Base-by-base conservation (phyloP, 148 eudicot genomes). In the Tetragonia tetragonoides region DNA sequence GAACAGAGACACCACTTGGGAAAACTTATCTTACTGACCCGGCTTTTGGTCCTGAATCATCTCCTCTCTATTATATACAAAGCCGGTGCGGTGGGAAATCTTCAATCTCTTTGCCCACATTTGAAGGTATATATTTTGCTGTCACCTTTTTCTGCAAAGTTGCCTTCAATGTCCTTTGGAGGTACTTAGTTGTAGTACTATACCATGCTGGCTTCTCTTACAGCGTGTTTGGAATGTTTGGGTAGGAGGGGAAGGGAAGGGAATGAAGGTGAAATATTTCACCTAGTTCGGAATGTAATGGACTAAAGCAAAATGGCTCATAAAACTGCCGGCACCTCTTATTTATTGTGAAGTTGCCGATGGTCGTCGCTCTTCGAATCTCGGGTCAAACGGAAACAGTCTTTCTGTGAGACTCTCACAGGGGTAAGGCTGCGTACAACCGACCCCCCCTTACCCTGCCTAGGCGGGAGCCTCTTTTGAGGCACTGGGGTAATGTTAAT, bases 41-140 rank as follows among this genome's bases (percentile, higher is more conserved):
- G 11, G 61, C 71, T 5, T 47, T 64, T 34, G n/a, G 14, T 0
- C 20, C 39, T 14, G n/a, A 2, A 2, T 59, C 66, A 0, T 59
- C 66, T 23, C 37, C 54, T 9, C 71, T 75, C 10, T 66, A 66
- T 75, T 75, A 64, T 38, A 16, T 75, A 72, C 87, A 67, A 57
- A 42, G 49, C 51, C 81, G 78, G 18, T 85, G 66, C 66, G 73
- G 37, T 78, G 34, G 44, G 70, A 82, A 90, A 85, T 87, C 73
- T 37, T 56, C 15, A 59, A 75, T 77, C 34, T 51, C 80, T 38
- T 38, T 68, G 44, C 68, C 60, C 18, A 7, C 40, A 28, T 21
- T 10, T 2, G 23, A 70, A 59, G 74, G 80, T 69, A 66, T 24
- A 17, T 24, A 7, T 10, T 20, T 16, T 49, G 15, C 49, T 75